A percentile compares a stretch with the other conserved stretches of the same genome.
These are phyloP conservation scores for Lotus japonicus DNA, from an alignment of 306 rosid genomes.

Conservation along the genomic window DNA sequence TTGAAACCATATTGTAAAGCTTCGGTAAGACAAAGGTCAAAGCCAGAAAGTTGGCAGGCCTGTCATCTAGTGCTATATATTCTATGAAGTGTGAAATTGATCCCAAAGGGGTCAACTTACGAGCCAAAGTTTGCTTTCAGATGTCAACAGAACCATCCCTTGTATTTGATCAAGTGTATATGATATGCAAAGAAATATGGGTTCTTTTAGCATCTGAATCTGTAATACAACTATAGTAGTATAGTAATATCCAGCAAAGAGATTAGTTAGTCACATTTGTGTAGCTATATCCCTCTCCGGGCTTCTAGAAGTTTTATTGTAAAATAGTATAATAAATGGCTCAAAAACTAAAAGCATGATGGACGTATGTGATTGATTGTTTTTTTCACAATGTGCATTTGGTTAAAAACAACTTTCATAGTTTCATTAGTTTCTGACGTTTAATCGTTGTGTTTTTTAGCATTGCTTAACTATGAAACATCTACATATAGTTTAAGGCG, in stretches of 20 bases:
- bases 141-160: conserved; percentile 34
- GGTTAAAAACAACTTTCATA: too few species aligned
- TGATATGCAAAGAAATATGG: conserved; percentile 21
- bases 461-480: too few species aligned
- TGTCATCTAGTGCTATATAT: conserved; percentile 21
- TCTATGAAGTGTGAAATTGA: conserved; percentile 26
- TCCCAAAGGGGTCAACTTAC: conserved; percentile 44
- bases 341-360: too few species aligned
- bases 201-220: conserved; percentile 45
- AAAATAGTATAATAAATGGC: too few species aligned
- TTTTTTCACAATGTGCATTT: too few species aligned
- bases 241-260: conserved; percentile 3
- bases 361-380: too few species aligned
- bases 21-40: conserved; percentile 37
- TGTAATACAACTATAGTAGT: conserved; percentile 14
- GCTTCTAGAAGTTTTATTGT: background rate
- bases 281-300: background rate
- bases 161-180: conserved; percentile 32
- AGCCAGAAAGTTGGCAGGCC: conserved; percentile 80
- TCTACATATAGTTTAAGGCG: too few species aligned
- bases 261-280: conserved; percentile 15
- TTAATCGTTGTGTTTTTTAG: too few species aligned
- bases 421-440: too few species aligned
- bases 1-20: conserved; percentile 30
- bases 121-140: conserved; percentile 30